Percentiles rank a stretch among this genome's conserved stretches.
phyloP scores from a whole-genome alignment of 2,329 filamentous ascomycete species.

The Tolypocladium guangdongense region DNA sequence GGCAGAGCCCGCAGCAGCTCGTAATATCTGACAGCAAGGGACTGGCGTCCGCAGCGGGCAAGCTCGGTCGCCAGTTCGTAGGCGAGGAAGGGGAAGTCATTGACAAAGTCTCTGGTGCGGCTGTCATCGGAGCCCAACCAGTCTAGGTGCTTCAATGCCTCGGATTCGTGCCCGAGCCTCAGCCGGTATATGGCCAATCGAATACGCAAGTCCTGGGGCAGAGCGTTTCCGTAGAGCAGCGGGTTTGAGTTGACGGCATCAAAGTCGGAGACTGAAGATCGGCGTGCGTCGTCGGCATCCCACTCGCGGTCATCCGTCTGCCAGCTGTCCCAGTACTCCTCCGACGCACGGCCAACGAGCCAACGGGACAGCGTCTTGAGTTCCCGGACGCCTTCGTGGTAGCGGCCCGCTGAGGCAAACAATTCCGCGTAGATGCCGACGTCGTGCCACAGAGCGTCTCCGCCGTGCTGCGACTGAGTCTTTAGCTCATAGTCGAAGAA shows the following conservation, averaged over 20 bases:
- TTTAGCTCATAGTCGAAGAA: constrained; percentile 32
- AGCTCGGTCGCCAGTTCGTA: constrained; percentile 50
- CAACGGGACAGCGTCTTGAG: constrained; percentile 68
- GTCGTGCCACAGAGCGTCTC: constrained; percentile 60
- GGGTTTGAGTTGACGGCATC: constrained; percentile 38
- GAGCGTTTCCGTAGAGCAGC: constrained; percentile 56
- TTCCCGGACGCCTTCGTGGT: constrained; percentile 54
- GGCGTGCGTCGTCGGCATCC: constrained; percentile 63
- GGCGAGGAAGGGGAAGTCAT: constrained; percentile 69
- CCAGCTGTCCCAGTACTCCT: constrained; percentile 66
- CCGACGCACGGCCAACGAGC: constrained; percentile 65
- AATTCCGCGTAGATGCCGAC: constrained; percentile 79
- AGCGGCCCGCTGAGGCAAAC: constrained; percentile 53
- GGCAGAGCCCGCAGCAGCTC: constrained; percentile 39
- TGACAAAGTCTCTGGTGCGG: constrained; percentile 34
- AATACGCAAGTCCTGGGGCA: constrained; percentile 73
- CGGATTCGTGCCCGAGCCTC: constrained; percentile 53
- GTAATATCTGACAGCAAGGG: constrained; percentile 42
- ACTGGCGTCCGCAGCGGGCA: constrained; percentile 13
- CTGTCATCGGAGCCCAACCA: constrained; percentile 56
- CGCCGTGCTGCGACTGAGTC: constrained; percentile 19
- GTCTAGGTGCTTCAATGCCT: constrained; percentile 62
- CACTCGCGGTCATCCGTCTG: constrained; percentile 78
- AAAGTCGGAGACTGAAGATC: constrained; percentile 52
- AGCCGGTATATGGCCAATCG: constrained; percentile 80